These are phyloP conservation scores for Sphagnum fallax DNA, from an alignment of 228 moss, liverwort and hornwort species.

Conservation along the genomic window DNA sequence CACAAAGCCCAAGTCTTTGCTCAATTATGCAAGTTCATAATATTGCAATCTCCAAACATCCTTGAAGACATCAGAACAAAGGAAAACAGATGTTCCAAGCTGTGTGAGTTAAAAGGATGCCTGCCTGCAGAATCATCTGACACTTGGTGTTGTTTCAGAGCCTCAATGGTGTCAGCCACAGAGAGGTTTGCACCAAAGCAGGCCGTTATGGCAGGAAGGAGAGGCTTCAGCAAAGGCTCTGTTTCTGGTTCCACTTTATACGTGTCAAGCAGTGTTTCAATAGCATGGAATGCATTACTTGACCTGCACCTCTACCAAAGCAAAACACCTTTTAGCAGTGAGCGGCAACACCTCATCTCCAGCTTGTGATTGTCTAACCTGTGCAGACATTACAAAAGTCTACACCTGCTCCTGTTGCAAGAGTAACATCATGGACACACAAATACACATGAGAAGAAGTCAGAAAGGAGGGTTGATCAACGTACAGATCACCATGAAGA, in stretches of 20 bases:
- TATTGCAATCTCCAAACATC: neutral
- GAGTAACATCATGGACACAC: neutral
- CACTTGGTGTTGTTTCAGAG: constrained; percentile 41
- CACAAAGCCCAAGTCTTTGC: constrained; percentile 6
- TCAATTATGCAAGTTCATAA: neutral
- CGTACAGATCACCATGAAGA: constrained; percentile 53
- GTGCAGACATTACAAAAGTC: too few relatives aligned
- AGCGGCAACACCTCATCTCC: too few relatives aligned
- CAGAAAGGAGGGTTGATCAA: neutral
- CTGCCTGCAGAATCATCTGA: constrained; percentile 60
- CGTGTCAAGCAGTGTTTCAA: constrained; percentile 50
- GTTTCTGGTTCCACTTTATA: constrained; percentile 46
- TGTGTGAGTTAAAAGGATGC: neutral
- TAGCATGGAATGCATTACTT: constrained; percentile 46
- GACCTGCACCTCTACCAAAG: constrained; percentile 32
- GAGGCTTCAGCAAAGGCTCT: constrained; percentile 54
- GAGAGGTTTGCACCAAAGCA: constrained; percentile 71
- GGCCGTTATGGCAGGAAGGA: constrained; percentile 59
- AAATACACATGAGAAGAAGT: neutral
- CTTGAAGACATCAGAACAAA: neutral
- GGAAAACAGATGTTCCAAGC: neutral
- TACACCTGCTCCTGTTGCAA: neutral
- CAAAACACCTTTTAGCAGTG: neutral
- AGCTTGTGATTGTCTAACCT: too few relatives aligned
- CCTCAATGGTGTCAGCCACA: constrained; percentile 48